Conservation (phyloP, 2,329 filamentous ascomycete species). For the Penicillium sclerotiorum region DNA sequence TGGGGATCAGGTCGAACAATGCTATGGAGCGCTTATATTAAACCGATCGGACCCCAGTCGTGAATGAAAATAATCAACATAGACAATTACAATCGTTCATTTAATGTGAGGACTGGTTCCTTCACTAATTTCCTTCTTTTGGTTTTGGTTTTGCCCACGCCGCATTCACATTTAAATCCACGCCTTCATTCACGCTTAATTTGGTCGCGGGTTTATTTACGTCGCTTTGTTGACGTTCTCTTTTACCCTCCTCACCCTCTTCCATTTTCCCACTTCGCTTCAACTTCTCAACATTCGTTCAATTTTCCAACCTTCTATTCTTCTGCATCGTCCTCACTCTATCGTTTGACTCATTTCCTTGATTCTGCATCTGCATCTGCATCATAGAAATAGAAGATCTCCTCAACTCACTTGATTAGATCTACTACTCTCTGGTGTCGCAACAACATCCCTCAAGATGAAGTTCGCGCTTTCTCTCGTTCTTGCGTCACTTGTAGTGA, state of each 20-base stretch:
- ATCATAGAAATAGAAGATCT: background rate
- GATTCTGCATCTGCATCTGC: too few species aligned
- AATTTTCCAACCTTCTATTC: background rate
- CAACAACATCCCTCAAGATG: constrained; percentile 27
- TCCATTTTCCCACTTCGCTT: background rate
- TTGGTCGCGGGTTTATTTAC: background rate
- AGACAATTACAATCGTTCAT: constrained; percentile 8
- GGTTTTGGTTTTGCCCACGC: constrained; percentile 25
- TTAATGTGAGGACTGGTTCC: background rate
- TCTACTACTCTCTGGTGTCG: background rate
- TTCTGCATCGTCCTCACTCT: too few species aligned
- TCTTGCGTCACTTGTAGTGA: constrained; percentile 46
- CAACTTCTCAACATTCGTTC: constrained; percentile 1
- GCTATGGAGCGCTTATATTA: background rate
- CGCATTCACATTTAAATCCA: too few species aligned
- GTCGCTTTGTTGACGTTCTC: background rate
- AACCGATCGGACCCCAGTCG: background rate
- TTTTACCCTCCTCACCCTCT: background rate
- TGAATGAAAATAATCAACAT: background rate
- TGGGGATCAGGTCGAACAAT: background rate
- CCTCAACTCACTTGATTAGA: background rate
- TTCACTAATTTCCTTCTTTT: constrained; percentile 7
- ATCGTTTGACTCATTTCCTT: too few species aligned
- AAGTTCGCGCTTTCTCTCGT: constrained; percentile 27
- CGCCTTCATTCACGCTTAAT: background rate